Evolutionary conservation across 495 filamentous ascomycete genomes (phyloP).

Genomic region (Elasticomyces elasticus): DNA sequence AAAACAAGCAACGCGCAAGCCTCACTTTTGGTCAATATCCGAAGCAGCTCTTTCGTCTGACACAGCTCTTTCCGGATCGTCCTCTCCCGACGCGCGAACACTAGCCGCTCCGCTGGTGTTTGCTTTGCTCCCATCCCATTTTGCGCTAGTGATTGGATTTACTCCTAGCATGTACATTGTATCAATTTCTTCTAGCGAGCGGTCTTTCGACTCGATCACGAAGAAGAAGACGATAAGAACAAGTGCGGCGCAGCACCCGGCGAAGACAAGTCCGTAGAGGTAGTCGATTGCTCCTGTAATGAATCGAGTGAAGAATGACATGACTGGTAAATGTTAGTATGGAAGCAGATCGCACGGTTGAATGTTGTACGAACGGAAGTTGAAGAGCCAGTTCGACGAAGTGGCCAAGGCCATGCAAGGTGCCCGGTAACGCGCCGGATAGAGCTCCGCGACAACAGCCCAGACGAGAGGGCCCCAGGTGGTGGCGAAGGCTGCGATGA

Average conservation of each 20-base stretch:
- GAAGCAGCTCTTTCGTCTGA: too few relatives aligned
- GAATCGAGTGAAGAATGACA: slow-evolving; percentile 76
- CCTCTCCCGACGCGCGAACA: too few relatives aligned
- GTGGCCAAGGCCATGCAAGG: slow-evolving; percentile 26
- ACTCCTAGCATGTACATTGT: slow-evolving; percentile 71
- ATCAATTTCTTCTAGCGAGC: slow-evolving; percentile 71
- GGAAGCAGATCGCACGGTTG: too few relatives aligned
- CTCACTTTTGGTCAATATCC: too few relatives aligned
- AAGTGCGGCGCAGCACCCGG: slow-evolving; percentile 56
- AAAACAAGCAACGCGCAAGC: too few relatives aligned
- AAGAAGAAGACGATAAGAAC: slow-evolving; percentile 67
- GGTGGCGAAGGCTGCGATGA: slow-evolving; percentile 44
- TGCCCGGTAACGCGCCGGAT: slow-evolving; percentile 65
- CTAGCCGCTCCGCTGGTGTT: slow-evolving; percentile 18
- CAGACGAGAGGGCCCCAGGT: slow-evolving; percentile 83
- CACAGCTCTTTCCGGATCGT: too few relatives aligned
- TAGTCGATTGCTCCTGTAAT: slow-evolving; percentile 60
- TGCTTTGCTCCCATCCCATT: slow-evolving; percentile 46
- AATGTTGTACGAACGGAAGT: too few relatives aligned
- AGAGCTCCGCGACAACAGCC: slow-evolving; percentile 72
- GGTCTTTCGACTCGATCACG: slow-evolving; percentile 58
- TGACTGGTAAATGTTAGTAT: too few relatives aligned
- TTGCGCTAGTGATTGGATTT: slow-evolving; percentile 53
- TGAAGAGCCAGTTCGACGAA: slow-evolving; percentile 74
- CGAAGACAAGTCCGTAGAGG: slow-evolving; percentile 73